phyloP scores from a whole-genome alignment of 129 eudicot species.

The Flaveria bidentis region DNA sequence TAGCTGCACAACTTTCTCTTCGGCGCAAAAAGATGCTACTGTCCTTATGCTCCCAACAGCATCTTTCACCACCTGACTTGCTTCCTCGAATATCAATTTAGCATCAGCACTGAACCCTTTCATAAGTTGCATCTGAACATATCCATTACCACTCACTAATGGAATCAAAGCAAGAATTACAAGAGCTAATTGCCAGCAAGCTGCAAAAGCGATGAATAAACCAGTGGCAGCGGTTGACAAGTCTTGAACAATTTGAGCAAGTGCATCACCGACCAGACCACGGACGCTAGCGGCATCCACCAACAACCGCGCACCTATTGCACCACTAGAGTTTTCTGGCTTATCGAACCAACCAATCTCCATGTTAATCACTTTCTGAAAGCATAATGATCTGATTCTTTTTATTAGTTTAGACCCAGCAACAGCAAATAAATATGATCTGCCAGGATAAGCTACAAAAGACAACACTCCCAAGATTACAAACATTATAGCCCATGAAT shows the following conservation, averaged over 20 bases:
- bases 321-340: constrained; percentile 71
- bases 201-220: constrained; percentile 63
- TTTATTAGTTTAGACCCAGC: constrained; percentile 68
- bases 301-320: constrained; percentile 78
- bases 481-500: constrained; percentile 75
- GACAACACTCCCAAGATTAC: constrained; percentile 55
- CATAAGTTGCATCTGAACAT: constrained; percentile 57
- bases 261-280: constrained; percentile 75
- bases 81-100: constrained; percentile 73
- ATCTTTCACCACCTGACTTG: constrained; percentile 82
- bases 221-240: constrained; percentile 50
- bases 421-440: constrained; percentile 64
- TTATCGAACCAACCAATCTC: constrained; percentile 88
- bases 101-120: constrained; percentile 88
- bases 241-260: constrained; percentile 76
- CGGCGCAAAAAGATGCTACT: constrained; percentile 82
- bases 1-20: constrained; percentile 66
- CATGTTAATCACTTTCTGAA: constrained; percentile 66
- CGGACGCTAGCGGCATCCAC: constrained; percentile 79
- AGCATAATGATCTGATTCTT: constrained; percentile 69
- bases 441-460: constrained; percentile 51
- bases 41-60: constrained; percentile 92
- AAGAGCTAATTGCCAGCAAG: constrained; percentile 79
- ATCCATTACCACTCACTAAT: constrained; percentile 58
- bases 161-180: constrained; percentile 70